A percentile compares a stretch with the other conserved stretches of the same genome.
These are phyloP conservation scores for Aphanomyces astaci DNA, from an alignment of 352 stramenopile species.

Conservation along the genomic window DNA sequence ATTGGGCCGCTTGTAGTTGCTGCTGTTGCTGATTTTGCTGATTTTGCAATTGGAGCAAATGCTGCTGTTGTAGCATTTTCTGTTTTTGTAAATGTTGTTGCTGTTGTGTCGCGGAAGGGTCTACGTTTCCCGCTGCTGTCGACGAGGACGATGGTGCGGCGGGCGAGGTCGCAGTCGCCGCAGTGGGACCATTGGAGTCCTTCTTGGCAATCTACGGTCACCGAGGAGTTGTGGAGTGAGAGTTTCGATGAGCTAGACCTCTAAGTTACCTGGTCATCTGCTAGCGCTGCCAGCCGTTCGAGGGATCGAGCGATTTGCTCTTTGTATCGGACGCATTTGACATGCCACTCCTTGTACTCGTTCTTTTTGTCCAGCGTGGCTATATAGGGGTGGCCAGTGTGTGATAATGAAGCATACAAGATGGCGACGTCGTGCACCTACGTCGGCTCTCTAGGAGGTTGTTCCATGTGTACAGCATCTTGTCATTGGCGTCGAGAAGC, in stretches of 20 bases:
- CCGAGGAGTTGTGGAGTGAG: background rate
- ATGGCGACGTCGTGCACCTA: constrained; percentile 27
- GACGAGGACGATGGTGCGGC: background rate
- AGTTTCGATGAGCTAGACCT: background rate
- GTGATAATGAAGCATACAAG: background rate
- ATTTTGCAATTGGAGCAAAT: constrained; percentile 4
- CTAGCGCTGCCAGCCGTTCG: constrained; percentile 65
- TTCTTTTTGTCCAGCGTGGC: constrained; percentile 42
- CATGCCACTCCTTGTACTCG: constrained; percentile 70
- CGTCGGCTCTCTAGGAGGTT: constrained; percentile 63
- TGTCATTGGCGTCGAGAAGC: constrained; percentile 84
- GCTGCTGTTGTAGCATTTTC: constrained; percentile 4
- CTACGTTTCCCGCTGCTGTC: background rate
- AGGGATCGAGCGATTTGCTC: constrained; percentile 67
- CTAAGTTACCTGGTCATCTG: constrained; percentile 68
- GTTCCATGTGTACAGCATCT: constrained; percentile 62
- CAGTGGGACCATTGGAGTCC: constrained; percentile 37
- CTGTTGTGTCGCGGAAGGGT: constrained; percentile 10
- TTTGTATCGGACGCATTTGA: constrained; percentile 49
- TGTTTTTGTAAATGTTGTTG: constrained; percentile 10
- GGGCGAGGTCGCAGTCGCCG: background rate
- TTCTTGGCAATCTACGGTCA: constrained; percentile 23
- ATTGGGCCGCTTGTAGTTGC: background rate
- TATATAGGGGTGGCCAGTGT: background rate
- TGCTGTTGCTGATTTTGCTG: background rate